Conservation (phyloP, 1,139 yeast species). For the Debaryomyces psychrophilus region DNA sequence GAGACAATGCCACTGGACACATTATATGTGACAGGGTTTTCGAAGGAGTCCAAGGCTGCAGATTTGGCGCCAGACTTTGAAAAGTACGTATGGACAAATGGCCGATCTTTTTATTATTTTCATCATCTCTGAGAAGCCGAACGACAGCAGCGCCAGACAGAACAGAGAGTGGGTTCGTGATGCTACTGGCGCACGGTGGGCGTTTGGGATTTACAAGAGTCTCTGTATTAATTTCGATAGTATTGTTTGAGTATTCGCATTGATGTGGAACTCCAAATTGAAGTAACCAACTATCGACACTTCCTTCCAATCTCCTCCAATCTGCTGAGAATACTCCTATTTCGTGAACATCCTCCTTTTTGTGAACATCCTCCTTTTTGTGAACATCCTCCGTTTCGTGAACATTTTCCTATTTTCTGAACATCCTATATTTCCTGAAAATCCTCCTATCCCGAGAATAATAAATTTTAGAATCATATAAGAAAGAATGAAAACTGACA, state of each 20-base stretch:
- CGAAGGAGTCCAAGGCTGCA: conserved; percentile 61
- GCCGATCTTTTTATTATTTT: conserved; percentile 8
- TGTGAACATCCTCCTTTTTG: not conserved
- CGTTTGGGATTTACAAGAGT: not conserved
- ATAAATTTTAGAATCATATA: conserved; percentile 1
- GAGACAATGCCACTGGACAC: conserved; percentile 56
- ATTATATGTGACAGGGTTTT: conserved; percentile 65
- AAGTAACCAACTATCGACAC: not conserved
- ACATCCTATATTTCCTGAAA: not conserved
- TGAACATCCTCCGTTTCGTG: not conserved
- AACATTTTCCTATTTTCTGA: not conserved
- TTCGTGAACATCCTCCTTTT: not conserved
- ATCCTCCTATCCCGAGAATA: conserved; percentile 9
- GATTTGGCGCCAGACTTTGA: conserved; percentile 72
- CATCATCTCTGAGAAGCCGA: conserved; percentile 1
- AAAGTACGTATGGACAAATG: conserved; percentile 48
- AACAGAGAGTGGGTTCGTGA: not conserved
- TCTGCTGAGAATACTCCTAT: not conserved
- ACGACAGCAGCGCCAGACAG: not conserved
- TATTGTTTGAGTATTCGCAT: conserved; percentile 1
- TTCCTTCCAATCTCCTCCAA: conserved; percentile 1
- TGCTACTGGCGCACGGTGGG: not conserved
- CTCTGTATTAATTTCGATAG: conserved; percentile 4
- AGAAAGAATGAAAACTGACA: not conserved
- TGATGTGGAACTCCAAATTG: not conserved